Evolutionary conservation across 805 yeast genomes (phyloP), one percentile per base, ranked within the genome.

Genomic region (Kodamaea neixiangensis): DNA sequence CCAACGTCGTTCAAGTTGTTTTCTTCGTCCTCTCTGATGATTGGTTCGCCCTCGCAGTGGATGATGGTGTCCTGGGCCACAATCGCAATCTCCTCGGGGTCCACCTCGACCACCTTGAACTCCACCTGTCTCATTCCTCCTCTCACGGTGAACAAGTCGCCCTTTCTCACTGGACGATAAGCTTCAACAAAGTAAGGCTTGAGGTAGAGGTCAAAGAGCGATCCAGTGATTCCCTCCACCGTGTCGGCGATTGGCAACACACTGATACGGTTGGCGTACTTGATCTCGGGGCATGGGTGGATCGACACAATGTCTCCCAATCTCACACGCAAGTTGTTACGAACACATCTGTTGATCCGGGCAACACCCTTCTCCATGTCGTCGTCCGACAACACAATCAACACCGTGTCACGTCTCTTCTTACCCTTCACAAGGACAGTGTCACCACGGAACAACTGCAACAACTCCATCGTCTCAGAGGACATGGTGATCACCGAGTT

Each of bases 41-140:
- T 93, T 66, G 99, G 97, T 64, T 94, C 99, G 67, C 99, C 99
- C 72, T 94, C 99, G 66, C 97, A 92, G 75, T 94, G 99, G 65
- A 94, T 94, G 59, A 94, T 83, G 34, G 99, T 94, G 67, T 94
- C 99, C 75, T 94, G 99, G 15, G 99, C 96, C 44, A 94, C 99
- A 65, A 94, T 96, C 54, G 97, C 99, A 64, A 85, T 88, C 61
- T 94, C 98, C 63, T 89, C 91, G 6, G 99, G 99, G 67, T 94
- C 99, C 52, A 94, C 96, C 57, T 94, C 99, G 44, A 93, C 97
- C 44, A 94, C 97, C 72, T 94, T 96, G 77, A 94, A 94, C 72
- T 94, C 99, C 41, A 94, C 99, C 69, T 93, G 98, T 75, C 99
- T 86, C 99, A 94, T 94, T 68, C 97, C 97, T 65, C 99, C 99